Evolutionary conservation across 768 basidiomycete genomes (phyloP), one percentile per base, ranked within the genome.

Genomic region (Trametes maxima): DNA sequence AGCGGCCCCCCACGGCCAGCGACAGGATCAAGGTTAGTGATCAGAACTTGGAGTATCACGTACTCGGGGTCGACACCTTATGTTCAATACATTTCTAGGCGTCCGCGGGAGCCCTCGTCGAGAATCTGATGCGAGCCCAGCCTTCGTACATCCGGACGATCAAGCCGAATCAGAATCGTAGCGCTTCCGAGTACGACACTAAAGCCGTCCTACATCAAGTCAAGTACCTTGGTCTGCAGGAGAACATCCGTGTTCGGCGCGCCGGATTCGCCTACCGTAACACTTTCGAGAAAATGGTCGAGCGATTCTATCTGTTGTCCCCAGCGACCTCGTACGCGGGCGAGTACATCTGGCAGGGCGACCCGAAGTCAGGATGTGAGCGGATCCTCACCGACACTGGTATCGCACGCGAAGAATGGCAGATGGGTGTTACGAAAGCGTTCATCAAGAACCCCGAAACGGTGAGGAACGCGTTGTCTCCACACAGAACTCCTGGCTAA

Each of bases 391-490:
- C 85, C 64, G 97, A 98, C 69, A 96, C 95, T 13, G 96, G 97
- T 25, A 98, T 99, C 68, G 85, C 92, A 6, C 89, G 86, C 68
- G 96, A 98, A 52, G 96, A 99, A 73, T 99, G 97, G 97, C 97
- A 99, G 75, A 97, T 98, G 95, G 97, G 97, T 54, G 86, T 89
- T 3, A 97, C 95, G 1, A 98, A 99, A 71, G 96, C 96, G 0
- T 99, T 99, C 75, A 98, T 99, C 76, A 98, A 98, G 81, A 98
- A 95, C 70, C 97, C 97, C 0, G 97, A 98, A 74, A 98, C 96
- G 19, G 93, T 95, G 6, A 24, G 51, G 11, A 5, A 8, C 24
- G 22, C 11, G 4, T 22, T 1, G 37, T 52, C 19, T 25, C 22
- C 0, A 25, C 7, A 40, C 37, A 11, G 11, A 24, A 14, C 13